Evolutionary conservation across 768 basidiomycete species (phyloP), one percentile per base, ranked within the genome.

Genomic region (Mycena olivaceomarginata): DNA sequence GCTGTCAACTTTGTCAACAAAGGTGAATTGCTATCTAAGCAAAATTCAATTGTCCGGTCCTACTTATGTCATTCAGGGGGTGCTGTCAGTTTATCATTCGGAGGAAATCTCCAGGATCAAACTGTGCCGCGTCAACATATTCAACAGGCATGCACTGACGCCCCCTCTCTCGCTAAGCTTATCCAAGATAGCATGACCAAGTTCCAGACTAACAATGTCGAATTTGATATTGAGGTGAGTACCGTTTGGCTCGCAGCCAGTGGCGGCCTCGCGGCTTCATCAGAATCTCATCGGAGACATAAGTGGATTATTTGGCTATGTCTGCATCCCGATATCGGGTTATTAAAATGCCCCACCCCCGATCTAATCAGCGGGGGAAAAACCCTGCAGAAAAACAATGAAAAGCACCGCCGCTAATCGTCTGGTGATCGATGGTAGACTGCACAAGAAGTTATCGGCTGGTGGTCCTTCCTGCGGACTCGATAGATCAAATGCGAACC

Each of bases 161-260:
- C 11, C 53, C n/a, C 53, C 53, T 53, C 53, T 53, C 53, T 53
- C n/a, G 53, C 53, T 22, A 4, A n/a, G 53, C 53, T 53, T 53
- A 53, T 53, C n/a, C 53, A 53, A 53, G 53, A 53, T 6, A 53
- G 53, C 53, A 53, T 53, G 53, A 22, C 53, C 53, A 53, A 53
- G 18, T 53, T 53, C n/a, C 53, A 53, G 53, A 53, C 53, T 53
- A 53, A 53, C 53, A 53, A 53, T 53, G 53, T n/a, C n/a, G n/a
- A n/a, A n/a, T n/a, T n/a, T n/a, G n/a, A n/a, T n/a, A n/a, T n/a
- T n/a, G n/a, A n/a, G n/a, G n/a, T n/a, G n/a, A n/a, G n/a, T n/a
- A n/a, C n/a, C n/a, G n/a, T n/a, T n/a, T n/a, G n/a, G n/a, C n/a
- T n/a, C n/a, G n/a, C n/a, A n/a, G 31, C 31, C 31, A 31, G 53